Evolutionary conservation across 192 early-diverging fungal genomes (phyloP).

Genomic region (Dispira simplex): DNA sequence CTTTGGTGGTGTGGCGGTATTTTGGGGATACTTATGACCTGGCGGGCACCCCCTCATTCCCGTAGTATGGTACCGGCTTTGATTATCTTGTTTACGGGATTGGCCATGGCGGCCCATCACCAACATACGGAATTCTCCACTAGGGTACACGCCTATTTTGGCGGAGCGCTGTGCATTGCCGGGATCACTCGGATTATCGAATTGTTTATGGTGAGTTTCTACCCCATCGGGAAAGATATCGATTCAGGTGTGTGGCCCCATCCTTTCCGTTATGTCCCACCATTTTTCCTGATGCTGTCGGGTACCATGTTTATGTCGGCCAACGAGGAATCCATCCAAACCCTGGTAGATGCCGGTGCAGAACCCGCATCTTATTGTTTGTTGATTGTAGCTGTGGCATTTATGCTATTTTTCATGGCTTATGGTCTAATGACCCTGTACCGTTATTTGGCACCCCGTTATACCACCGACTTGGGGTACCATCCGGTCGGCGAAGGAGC

Average conservation of each 20-base stretch:
- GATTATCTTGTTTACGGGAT: constrained; percentile 43
- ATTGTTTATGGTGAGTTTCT: constrained; percentile 26
- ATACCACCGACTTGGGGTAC: too few species aligned
- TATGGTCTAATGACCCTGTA: constrained; percentile 34
- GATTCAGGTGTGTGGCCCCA: constrained; percentile 11
- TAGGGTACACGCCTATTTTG: constrained; percentile 45
- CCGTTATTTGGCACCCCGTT: constrained; percentile 7
- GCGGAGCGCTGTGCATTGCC: constrained; percentile 36
- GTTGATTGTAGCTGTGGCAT: constrained; percentile 36
- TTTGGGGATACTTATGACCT: constrained; percentile 32
- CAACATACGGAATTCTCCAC: constrained; percentile 43
- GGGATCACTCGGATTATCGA: constrained; percentile 39
- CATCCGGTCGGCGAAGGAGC: too few species aligned
- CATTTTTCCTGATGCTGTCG: constrained; percentile 35
- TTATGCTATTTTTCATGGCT: constrained; percentile 37
- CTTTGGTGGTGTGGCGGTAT: constrained; percentile 50
- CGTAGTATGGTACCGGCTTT: constrained; percentile 44
- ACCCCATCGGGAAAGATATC: constrained; percentile 10
- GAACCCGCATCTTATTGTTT: constrained; percentile 42
- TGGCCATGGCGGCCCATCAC: constrained; percentile 39
- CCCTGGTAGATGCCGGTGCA: constrained; percentile 25
- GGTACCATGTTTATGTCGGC: constrained; percentile 49
- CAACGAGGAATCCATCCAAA: constrained; percentile 34
- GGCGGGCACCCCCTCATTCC: constrained; percentile 18
- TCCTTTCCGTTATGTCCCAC: constrained; percentile 29